Evolutionary conservation across 2,329 filamentous ascomycete genomes (phyloP).

Genomic region (Trichoderma atroviride): DNA sequence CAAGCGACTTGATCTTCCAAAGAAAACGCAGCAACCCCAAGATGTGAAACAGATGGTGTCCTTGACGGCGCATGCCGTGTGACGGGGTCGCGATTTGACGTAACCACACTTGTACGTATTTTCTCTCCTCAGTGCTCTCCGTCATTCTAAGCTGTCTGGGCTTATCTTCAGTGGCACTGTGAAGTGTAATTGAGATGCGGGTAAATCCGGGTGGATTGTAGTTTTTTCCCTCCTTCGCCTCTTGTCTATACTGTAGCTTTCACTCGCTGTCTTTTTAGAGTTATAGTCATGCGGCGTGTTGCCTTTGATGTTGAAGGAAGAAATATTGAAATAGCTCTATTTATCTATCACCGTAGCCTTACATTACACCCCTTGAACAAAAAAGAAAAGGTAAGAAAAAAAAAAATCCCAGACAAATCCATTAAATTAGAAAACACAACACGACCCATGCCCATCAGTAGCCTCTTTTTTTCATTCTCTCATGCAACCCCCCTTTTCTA

Average conservation of each 20-base stretch:
- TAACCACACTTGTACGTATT: background rate
- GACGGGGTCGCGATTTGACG: background rate
- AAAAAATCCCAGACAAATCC: background rate
- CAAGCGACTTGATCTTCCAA: constrained; percentile 27
- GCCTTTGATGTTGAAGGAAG: background rate
- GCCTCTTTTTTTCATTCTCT: background rate
- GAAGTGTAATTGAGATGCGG: background rate
- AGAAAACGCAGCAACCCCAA: constrained; percentile 23
- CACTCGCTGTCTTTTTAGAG: background rate
- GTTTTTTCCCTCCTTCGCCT: background rate
- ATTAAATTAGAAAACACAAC: background rate
- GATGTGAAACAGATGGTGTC: constrained; percentile 24
- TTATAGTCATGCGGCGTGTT: background rate
- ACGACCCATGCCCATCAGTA: background rate
- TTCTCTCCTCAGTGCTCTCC: background rate
- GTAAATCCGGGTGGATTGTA: background rate
- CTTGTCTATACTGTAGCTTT: background rate
- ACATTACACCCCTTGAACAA: background rate
- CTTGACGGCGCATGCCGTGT: constrained; percentile 22
- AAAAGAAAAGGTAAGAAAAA: background rate
- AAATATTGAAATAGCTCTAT: background rate
- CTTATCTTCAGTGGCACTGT: background rate
- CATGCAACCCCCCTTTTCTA: background rate
- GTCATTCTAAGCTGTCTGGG: background rate
- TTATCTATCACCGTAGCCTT: background rate